Conservation (phyloP, 441 rosid genomes). For the Raphanus hybrid region DNA sequence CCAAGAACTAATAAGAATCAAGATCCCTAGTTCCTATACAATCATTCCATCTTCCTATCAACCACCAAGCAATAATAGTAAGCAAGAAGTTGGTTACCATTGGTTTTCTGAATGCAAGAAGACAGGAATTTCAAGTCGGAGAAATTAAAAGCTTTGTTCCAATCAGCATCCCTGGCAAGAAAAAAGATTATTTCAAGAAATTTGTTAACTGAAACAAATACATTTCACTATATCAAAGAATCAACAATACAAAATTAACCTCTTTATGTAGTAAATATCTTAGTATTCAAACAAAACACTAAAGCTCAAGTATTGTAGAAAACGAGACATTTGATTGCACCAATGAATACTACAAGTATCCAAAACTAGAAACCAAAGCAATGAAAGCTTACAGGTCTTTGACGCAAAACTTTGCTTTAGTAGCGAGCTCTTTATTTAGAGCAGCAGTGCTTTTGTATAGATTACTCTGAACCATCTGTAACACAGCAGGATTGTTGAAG, state of each 20-base stretch:
- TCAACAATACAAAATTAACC: not conserved
- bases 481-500: conserved; percentile 59
- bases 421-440: conserved; percentile 57
- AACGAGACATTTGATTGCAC: conserved; percentile 3
- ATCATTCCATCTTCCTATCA: not conserved
- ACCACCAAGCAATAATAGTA: not conserved
- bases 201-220: not conserved
- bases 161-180: conserved; percentile 82
- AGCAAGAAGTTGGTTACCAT: conserved; percentile 50
- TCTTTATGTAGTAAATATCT: not conserved
- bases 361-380: conserved; percentile 16
- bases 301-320: not conserved
- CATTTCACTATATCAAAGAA: conserved; percentile 8
- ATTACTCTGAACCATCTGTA: conserved; percentile 54
- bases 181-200: conserved; percentile 7
- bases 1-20: not conserved
- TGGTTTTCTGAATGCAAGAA: conserved; percentile 59
- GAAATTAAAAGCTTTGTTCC: conserved; percentile 86
- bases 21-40: not conserved
- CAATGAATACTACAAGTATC: not conserved
- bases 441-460: conserved; percentile 61
- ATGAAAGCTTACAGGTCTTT: conserved; percentile 68
- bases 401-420: conserved; percentile 69
- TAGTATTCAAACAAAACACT: not conserved
- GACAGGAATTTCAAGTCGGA: conserved; percentile 80